These are phyloP conservation scores for Nannizzia gypsea DNA, from an alignment of 2,329 filamentous ascomycete genomes.

Conservation along the genomic window DNA sequence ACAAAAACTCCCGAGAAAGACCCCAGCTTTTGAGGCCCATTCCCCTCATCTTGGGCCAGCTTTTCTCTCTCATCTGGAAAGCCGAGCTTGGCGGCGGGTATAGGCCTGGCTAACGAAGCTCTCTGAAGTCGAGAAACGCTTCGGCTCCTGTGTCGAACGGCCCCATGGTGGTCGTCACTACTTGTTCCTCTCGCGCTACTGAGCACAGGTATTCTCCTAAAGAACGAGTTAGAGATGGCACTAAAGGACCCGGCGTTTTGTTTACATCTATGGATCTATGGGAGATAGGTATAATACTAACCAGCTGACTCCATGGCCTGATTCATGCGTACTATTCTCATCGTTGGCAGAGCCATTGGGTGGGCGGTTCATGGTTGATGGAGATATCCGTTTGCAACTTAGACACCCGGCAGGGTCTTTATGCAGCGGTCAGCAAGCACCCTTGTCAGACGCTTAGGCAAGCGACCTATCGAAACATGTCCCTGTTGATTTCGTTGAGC, in stretches of 20 bases:
- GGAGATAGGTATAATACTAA: not conserved
- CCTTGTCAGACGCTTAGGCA: not conserved
- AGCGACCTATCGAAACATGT: not conserved
- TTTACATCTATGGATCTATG: not conserved
- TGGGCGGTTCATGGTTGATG: not conserved
- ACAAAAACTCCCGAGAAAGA: slow-evolving; percentile 72
- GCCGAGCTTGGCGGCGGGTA: slow-evolving; percentile 11
- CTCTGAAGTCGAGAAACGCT: slow-evolving; percentile 9
- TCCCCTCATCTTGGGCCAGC: slow-evolving; percentile 19
- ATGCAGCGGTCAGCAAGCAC: not conserved
- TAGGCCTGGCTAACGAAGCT: slow-evolving; percentile 13
- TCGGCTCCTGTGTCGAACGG: slow-evolving; percentile 5
- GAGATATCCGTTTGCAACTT: not conserved
- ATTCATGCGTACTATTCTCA: not conserved
- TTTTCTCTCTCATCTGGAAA: slow-evolving; percentile 25
- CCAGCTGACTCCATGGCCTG: not conserved
- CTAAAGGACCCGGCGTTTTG: not conserved
- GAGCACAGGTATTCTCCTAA: not conserved
- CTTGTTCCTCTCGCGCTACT: not conserved
- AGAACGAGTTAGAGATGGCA: not conserved
- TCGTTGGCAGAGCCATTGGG: not conserved
- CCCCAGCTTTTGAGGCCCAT: slow-evolving; percentile 52
- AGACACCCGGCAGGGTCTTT: not conserved
- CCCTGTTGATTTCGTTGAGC: not conserved
- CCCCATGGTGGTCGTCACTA: not conserved